phyloP scores from a whole-genome alignment of 805 yeast genomes.

The Ogataea naganishii region DNA sequence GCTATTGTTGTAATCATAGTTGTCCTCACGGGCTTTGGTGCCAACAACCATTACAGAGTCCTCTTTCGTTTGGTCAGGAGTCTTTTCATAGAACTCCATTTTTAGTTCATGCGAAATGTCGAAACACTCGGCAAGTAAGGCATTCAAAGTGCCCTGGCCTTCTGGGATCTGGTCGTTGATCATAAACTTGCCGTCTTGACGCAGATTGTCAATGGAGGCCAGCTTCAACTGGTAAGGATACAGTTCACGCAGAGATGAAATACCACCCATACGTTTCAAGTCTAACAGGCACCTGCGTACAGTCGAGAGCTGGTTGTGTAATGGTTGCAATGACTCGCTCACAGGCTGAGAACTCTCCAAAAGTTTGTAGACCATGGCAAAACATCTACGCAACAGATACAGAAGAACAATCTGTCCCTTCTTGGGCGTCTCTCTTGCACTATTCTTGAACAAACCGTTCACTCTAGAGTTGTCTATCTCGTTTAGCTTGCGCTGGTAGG shows the following conservation, averaged over 20 bases:
- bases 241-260: conserved; percentile 77
- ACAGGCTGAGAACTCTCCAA: conserved; percentile 93
- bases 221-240: conserved; percentile 95
- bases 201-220: conserved; percentile 77
- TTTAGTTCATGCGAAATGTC: conserved; percentile 88
- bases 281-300: conserved; percentile 86
- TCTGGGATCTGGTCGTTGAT: conserved; percentile 89
- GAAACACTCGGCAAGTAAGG: conserved; percentile 86
- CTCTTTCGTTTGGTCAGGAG: conserved; percentile 27
- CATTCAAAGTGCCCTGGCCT: conserved; percentile 95
- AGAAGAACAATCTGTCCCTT: conserved; percentile 57
- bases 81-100: conserved; percentile 68
- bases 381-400: conserved; percentile 82
- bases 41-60: conserved; percentile 20
- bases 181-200: conserved; percentile 87
- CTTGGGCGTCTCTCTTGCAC: conserved; percentile 10
- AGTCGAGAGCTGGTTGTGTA: conserved; percentile 89
- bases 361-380: conserved; percentile 81
- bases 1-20: conserved; percentile 26
- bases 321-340: conserved; percentile 84
- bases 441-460: conserved; percentile 42
- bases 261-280: conserved; percentile 87
- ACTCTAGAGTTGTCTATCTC: conserved; percentile 67
- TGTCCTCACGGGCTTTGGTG: conserved; percentile 25
- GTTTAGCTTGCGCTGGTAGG: conserved; percentile 66